Conservation (phyloP, 164 flowering plant genomes). For the Aristolochia contorta region DNA sequence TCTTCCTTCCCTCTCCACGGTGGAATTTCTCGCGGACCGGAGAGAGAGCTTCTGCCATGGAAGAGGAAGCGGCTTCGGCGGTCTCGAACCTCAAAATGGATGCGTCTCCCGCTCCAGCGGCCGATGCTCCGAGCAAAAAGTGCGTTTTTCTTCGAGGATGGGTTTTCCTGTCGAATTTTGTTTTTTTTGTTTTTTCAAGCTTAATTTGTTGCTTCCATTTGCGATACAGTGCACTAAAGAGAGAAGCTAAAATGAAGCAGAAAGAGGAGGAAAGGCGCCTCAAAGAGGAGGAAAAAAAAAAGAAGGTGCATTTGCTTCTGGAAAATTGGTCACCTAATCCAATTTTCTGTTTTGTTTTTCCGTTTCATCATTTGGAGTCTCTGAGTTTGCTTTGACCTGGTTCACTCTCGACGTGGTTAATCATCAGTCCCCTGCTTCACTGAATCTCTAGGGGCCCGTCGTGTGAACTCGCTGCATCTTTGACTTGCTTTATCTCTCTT, state of each 20-base stretch:
- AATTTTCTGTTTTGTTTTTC: not conserved
- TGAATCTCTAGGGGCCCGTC: too few species aligned
- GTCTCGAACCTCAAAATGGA: constrained; percentile 22
- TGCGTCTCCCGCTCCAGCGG: constrained; percentile 7
- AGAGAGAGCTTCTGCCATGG: constrained; percentile 7
- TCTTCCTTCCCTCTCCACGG: not conserved
- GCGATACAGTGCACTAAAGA: constrained; percentile 44
- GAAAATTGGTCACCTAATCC: not conserved
- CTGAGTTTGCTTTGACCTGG: too few species aligned
- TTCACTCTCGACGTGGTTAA: too few species aligned
- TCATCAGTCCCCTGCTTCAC: too few species aligned
- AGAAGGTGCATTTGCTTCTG: constrained; percentile 9
- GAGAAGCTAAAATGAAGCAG: constrained; percentile 42
- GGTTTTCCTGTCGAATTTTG: not conserved
- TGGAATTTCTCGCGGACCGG: too few species aligned
- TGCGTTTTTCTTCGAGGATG: constrained; percentile 1
- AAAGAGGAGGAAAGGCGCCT: constrained; percentile 51
- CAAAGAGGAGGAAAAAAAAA: constrained; percentile 44
- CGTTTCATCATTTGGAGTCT: too few species aligned
- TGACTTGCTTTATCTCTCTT: too few species aligned
- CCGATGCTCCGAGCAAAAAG: constrained; percentile 45
- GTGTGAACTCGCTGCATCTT: too few species aligned
- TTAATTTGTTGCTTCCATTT: not conserved
- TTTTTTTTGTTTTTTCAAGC: not conserved
- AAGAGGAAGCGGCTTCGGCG: constrained; percentile 22